phyloP scores from a whole-genome alignment of 2,329 filamentous ascomycete species.

The Cladosporium sp. region DNA sequence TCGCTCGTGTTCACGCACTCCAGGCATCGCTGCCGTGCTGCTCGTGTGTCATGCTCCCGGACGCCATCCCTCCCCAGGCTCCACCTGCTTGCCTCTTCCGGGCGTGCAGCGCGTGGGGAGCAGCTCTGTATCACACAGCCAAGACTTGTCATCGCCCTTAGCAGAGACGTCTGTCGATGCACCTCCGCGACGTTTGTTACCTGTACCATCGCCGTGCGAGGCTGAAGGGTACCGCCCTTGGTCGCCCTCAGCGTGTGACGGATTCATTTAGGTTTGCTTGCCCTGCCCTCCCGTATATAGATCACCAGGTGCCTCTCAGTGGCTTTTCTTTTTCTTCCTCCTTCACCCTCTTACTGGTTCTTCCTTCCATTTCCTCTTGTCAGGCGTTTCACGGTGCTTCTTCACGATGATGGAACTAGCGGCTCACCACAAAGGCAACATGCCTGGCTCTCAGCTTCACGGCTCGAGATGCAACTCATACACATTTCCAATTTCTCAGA shows the following conservation, averaged over 20 bases:
- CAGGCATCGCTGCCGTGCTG: not conserved
- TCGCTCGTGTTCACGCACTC: conserved; percentile 9
- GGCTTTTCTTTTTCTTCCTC: not conserved
- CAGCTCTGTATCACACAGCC: conserved; percentile 7
- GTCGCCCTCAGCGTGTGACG: conserved; percentile 6
- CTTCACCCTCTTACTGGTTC: not conserved
- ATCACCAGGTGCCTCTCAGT: not conserved
- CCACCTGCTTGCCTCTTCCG: conserved; percentile 5
- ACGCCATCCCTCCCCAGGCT: conserved; percentile 8
- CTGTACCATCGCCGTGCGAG: conserved; percentile 9
- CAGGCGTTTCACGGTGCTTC: not conserved
- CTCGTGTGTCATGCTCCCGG: conserved; percentile 9
- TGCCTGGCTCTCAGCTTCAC: conserved; percentile 8
- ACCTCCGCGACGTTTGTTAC: conserved; percentile 5
- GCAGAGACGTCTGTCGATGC: conserved; percentile 2
- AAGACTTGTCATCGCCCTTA: conserved; percentile 12
- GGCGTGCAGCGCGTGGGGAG: conserved; percentile 9
- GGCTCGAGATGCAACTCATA: conserved; percentile 11
- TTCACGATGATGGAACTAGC: conserved; percentile 8
- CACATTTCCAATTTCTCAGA: conserved; percentile 1
- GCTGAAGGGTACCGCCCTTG: not conserved
- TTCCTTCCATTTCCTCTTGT: not conserved
- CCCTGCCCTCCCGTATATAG: not conserved
- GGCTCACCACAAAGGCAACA: conserved; percentile 9
- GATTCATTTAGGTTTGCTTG: not conserved